Evolutionary conservation across 2,329 filamentous ascomycete species (phyloP).

Genomic region (Pseudocercospora vitis): DNA sequence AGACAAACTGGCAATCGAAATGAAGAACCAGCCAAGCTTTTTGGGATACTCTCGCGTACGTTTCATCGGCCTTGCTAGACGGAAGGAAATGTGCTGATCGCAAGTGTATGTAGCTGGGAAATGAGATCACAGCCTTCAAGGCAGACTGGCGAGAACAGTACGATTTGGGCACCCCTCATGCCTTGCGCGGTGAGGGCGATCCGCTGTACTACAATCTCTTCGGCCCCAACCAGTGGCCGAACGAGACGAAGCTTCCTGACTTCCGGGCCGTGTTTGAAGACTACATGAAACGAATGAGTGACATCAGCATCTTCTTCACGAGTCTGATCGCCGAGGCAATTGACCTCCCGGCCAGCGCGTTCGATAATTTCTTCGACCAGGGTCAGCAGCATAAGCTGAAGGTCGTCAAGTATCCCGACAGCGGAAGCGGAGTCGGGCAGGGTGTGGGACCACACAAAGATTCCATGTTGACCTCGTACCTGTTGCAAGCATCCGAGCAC

Average conservation of each 20-base stretch:
- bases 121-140: conserved; percentile 68
- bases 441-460: conserved; percentile 79
- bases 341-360: conserved; percentile 65
- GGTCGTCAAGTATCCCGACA: conserved; percentile 81
- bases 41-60: conserved; percentile 19
- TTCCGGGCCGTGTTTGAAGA: conserved; percentile 70
- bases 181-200: conserved; percentile 59
- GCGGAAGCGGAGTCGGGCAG: conserved; percentile 57
- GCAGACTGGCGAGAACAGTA: conserved; percentile 84
- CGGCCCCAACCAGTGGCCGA: conserved; percentile 48
- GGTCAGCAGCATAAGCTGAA: conserved; percentile 82
- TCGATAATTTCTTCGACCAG: conserved; percentile 73
- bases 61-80: conserved; percentile 1
- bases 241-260: conserved; percentile 63
- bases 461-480: conserved; percentile 77
- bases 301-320: conserved; percentile 71
- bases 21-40: conserved; percentile 50
- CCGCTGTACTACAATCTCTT: conserved; percentile 73
- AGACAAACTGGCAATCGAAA: conserved; percentile 66
- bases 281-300: conserved; percentile 75
- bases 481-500: conserved; percentile 77
- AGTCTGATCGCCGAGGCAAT: conserved; percentile 83
- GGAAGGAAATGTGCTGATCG: neutral
- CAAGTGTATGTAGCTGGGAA: conserved; percentile 37
- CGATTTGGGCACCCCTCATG: conserved; percentile 78